phyloP scores from a whole-genome alignment of 805 yeast genomes.

The Lipomyces starkeyi region DNA sequence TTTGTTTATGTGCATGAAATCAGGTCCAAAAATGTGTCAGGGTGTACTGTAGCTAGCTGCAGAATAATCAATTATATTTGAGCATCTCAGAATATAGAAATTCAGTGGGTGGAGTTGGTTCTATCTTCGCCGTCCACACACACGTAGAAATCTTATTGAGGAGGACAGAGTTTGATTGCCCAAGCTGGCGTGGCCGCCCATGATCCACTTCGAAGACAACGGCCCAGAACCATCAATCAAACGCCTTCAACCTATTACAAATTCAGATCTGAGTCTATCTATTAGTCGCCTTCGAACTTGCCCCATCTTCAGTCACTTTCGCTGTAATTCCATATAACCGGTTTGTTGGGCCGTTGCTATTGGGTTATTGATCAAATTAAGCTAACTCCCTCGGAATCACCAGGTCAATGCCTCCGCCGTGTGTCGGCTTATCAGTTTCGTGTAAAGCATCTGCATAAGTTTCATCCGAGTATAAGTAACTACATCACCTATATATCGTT shows the following conservation, averaged over 20 bases:
- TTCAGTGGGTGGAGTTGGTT: no score
- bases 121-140: no score
- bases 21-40: no score
- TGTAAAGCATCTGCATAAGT: slow-evolving; percentile 1
- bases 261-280: neutral
- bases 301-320: neutral
- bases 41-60: no score
- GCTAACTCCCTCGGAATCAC: neutral
- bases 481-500: neutral
- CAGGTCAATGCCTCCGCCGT: slow-evolving; percentile 6
- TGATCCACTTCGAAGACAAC: no score
- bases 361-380: neutral
- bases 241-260: neutral
- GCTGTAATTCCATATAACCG: neutral
- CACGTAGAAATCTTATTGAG: no score
- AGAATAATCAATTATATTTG: no score
- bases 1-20: no score
- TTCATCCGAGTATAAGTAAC: neutral
- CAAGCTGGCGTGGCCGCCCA: no score
- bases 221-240: no score
- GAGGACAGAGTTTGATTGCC: no score
- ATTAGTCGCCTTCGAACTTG: neutral
- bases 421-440: neutral
- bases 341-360: neutral
- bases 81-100: no score